These are phyloP conservation scores for Metschnikowia dekortorum DNA, from an alignment of 805 yeast genomes.

Conservation along the genomic window DNA sequence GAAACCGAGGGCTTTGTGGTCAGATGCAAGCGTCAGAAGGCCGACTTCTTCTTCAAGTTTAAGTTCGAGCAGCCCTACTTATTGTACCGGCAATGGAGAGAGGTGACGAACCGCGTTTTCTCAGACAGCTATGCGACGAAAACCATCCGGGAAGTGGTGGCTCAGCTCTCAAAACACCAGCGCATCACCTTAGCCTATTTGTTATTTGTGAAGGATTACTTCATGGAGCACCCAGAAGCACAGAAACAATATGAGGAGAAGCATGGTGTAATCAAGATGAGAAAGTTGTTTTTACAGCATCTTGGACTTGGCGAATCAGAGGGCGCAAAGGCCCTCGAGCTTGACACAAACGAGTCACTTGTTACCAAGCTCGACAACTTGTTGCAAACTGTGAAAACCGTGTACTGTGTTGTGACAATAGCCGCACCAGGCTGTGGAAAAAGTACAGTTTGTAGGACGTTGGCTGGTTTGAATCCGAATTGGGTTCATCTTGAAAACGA, in stretches of 20 bases:
- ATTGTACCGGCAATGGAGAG: slow-evolving; percentile 87
- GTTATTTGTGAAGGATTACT: slow-evolving; percentile 55
- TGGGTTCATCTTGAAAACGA: slow-evolving; percentile 86
- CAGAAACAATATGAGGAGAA: slow-evolving; percentile 47
- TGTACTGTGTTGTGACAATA: slow-evolving; percentile 68
- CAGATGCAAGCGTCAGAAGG: slow-evolving; percentile 45
- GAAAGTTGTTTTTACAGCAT: slow-evolving; percentile 58
- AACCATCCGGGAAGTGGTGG: slow-evolving; percentile 28
- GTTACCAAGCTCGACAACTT: slow-evolving; percentile 13
- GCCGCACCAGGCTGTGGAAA: slow-evolving; percentile 96
- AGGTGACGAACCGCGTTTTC: slow-evolving; percentile 65
- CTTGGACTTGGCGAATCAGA: slow-evolving; percentile 41
- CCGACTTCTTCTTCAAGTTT: slow-evolving; percentile 79
- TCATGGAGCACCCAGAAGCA: slow-evolving; percentile 46
- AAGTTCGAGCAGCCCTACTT: slow-evolving; percentile 95
- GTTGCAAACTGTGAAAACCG: slow-evolving; percentile 20
- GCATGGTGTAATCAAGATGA: slow-evolving; percentile 67
- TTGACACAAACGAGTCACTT: slow-evolving; percentile 34
- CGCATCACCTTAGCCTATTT: slow-evolving; percentile 64
- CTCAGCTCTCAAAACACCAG: slow-evolving; percentile 41
- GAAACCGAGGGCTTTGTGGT: slow-evolving; percentile 95
- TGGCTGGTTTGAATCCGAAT: slow-evolving; percentile 49
- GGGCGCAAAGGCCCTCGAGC: slow-evolving; percentile 55
- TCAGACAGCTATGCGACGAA: slow-evolving; percentile 21
- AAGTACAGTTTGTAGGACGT: slow-evolving; percentile 69